A percentile compares a stretch with the other conserved stretches of the same genome.
These are phyloP conservation scores for Biscutella laevigata DNA, from an alignment of 441 rosid genomes.

Conservation along the genomic window DNA sequence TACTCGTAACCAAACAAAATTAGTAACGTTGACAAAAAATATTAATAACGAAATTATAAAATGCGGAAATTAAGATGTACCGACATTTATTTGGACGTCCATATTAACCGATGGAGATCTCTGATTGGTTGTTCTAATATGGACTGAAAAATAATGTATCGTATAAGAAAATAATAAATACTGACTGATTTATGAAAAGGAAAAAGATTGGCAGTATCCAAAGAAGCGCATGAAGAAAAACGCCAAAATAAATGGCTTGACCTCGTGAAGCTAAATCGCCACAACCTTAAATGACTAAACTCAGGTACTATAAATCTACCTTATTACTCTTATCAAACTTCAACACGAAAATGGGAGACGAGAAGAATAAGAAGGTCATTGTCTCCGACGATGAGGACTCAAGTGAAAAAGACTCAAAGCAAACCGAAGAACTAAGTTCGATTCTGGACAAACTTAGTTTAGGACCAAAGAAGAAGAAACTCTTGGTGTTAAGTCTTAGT, in stretches of 20 bases:
- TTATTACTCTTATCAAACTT: background rate
- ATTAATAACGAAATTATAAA: too few species aligned
- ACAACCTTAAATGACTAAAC: background rate
- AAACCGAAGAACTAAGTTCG: slow-evolving; percentile 1
- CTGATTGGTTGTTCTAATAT: too few species aligned
- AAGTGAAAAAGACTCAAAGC: background rate
- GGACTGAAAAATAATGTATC: too few species aligned
- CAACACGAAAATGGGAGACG: slow-evolving; percentile 12
- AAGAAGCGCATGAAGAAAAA: background rate
- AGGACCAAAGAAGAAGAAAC: slow-evolving; percentile 27
- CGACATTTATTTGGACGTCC: too few species aligned
- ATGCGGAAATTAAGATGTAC: too few species aligned
- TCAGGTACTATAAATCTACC: background rate
- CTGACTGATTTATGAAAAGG: too few species aligned
- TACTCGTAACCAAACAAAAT: too few species aligned
- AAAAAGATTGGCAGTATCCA: background rate
- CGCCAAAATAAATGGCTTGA: background rate
- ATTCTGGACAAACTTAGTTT: slow-evolving; percentile 15
- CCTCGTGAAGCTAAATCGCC: slow-evolving; percentile 19
- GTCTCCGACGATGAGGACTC: background rate
- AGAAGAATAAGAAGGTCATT: background rate
- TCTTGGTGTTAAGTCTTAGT: slow-evolving; percentile 23
- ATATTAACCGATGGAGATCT: too few species aligned
- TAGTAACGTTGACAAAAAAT: too few species aligned
- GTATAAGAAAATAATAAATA: too few species aligned